Evolutionary conservation across 2,329 filamentous ascomycete genomes (phyloP), one percentile per base, ranked within the genome.

Genomic region (Acrocalymma vagum): DNA sequence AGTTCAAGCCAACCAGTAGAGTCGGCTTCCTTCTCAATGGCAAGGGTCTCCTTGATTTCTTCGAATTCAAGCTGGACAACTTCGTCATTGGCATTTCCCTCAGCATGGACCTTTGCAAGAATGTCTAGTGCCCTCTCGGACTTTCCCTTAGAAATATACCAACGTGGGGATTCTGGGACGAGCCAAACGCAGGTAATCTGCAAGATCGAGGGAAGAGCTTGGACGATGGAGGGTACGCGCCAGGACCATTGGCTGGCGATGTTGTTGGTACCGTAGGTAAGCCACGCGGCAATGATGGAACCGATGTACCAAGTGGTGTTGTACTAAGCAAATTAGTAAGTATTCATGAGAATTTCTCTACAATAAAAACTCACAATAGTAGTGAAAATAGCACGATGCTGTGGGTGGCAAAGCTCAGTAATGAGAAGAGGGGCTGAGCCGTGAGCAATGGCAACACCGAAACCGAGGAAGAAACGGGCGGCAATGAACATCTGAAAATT

Each of bases 331-430:
- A n/a, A n/a, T n/a, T n/a, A n/a, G n/a, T n/a, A n/a, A n/a, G n/a
- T n/a, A n/a, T n/a, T n/a, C n/a, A n/a, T n/a, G n/a, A n/a, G n/a
- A n/a, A n/a, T n/a, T n/a, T n/a, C n/a, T n/a, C n/a, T n/a, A n/a
- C n/a, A n/a, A n/a, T n/a, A n/a, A n/a, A n/a, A n/a, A n/a, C n/a
- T n/a, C n/a, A n/a, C n/a, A n/a, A 87, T 76, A 17, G 83, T 76
- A 0, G 83, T 87, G 37, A 86, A 75, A 9, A 77, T 79, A 14
- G 77, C 83, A 55, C 84, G 81, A 61, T 87, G 84, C 58, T 86
- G 84, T 11, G 84, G 83, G 58, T 87, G 84, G 67, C 79, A 82
- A 48, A 87, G 79, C 67, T 87, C 84, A 5, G 81, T 82, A 6
- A 87, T 75, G 4, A 87, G 75, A 41, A 87, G 74, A 2, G 83